These are phyloP conservation scores for Zhuliangozyma parablackwelliae DNA, from an alignment of 1,139 yeast species.

Conservation along the genomic window DNA sequence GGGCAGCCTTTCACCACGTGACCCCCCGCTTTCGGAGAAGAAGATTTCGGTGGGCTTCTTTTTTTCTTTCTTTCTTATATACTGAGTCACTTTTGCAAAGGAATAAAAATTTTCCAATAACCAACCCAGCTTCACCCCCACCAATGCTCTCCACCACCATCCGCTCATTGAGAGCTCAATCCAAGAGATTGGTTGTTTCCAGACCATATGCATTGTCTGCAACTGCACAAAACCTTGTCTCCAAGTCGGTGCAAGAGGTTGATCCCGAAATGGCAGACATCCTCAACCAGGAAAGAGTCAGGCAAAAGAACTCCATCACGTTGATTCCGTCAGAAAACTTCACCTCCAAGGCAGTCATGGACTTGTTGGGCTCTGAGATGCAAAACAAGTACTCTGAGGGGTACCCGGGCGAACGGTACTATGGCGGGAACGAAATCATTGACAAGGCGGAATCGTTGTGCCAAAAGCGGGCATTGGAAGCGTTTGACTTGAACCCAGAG, in stretches of 20 bases:
- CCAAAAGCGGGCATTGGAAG: constrained; percentile 86
- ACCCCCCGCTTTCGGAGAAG: neutral
- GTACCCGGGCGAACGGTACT: constrained; percentile 95
- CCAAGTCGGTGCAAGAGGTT: constrained; percentile 59
- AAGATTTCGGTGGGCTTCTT: too few species aligned
- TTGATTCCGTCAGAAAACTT: constrained; percentile 93
- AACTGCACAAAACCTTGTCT: constrained; percentile 49
- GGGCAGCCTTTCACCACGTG: neutral
- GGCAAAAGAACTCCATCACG: constrained; percentile 88
- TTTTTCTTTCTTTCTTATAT: neutral
- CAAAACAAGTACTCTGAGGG: constrained; percentile 98
- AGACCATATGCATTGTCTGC: constrained; percentile 46
- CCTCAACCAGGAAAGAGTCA: constrained; percentile 64
- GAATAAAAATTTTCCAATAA: neutral
- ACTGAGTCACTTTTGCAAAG: neutral
- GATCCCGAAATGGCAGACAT: constrained; percentile 87
- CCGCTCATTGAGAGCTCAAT: constrained; percentile 19
- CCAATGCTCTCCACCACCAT: constrained; percentile 19
- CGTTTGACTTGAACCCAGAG: constrained; percentile 69
- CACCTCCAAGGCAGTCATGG: constrained; percentile 93
- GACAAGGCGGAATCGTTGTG: constrained; percentile 88
- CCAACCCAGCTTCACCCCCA: neutral
- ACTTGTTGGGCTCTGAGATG: constrained; percentile 91
- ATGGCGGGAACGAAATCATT: constrained; percentile 93
- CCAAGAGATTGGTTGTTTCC: constrained; percentile 3